Evolutionary conservation across 2,329 filamentous ascomycete species (phyloP).

Genomic region (Colletotrichum tofieldiae): DNA sequence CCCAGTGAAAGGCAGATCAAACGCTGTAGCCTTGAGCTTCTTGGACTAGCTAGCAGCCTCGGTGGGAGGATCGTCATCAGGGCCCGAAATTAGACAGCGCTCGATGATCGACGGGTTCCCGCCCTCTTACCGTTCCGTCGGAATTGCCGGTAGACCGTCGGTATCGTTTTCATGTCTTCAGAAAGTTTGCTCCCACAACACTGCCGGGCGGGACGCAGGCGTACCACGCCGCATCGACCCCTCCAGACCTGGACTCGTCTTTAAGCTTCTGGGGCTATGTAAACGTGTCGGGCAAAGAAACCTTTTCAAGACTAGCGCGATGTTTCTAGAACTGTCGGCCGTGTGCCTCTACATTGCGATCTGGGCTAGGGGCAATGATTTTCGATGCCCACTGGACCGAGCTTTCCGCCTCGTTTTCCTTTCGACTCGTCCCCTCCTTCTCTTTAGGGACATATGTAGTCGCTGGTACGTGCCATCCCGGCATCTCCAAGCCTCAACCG

Average conservation of each 20-base stretch:
- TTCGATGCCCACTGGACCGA: not conserved
- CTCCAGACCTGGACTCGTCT: not conserved
- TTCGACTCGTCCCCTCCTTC: not conserved
- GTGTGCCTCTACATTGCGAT: not conserved
- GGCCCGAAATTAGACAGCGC: slow-evolving; percentile 10
- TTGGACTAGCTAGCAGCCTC: too few species aligned
- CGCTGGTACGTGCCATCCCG: not conserved
- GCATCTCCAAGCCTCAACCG: not conserved
- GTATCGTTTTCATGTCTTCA: not conserved
- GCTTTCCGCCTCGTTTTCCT: slow-evolving; percentile 24
- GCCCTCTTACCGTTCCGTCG: slow-evolving; percentile 8
- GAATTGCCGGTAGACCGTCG: slow-evolving; percentile 6
- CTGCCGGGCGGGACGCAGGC: not conserved
- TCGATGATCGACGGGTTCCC: slow-evolving; percentile 34
- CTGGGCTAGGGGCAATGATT: not conserved
- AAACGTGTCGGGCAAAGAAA: not conserved
- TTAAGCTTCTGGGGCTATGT: slow-evolving; percentile 23
- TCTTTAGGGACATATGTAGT: not conserved
- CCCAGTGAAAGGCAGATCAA: not conserved
- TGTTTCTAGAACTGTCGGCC: slow-evolving; percentile 12
- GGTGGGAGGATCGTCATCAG: not conserved
- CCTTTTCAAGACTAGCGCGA: slow-evolving; percentile 12
- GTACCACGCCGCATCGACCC: not conserved
- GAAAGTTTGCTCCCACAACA: not conserved
- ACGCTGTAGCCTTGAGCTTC: not conserved